A percentile compares a stretch with the other conserved stretches of the same genome.
These are phyloP conservation scores for Trichosanthes cucumerina DNA, from an alignment of 306 rosid species.

Conservation along the genomic window DNA sequence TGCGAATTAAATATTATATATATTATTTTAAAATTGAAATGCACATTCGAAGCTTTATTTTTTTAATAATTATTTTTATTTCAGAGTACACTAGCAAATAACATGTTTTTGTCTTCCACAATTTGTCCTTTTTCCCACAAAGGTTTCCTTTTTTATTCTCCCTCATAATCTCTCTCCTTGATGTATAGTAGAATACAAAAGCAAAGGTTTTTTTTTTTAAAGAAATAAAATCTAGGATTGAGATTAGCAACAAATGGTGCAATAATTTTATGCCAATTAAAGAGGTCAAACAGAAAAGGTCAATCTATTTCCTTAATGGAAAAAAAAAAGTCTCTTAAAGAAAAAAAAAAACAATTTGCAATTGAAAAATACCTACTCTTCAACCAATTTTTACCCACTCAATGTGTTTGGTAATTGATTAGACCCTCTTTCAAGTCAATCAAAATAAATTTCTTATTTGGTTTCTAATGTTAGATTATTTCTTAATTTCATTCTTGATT, in stretches of 20 bases:
- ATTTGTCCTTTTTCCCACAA: neutral
- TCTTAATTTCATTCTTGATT: neutral
- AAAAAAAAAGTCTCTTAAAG: neutral
- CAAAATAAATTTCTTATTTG: no score
- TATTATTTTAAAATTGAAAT: neutral
- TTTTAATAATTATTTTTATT: neutral
- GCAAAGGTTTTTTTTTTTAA: neutral
- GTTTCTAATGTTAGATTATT: neutral
- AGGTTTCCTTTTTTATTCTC: neutral
- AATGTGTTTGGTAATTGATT: neutral
- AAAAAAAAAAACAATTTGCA: neutral
- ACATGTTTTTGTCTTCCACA: neutral
- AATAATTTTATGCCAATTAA: neutral
- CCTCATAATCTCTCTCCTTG: neutral
- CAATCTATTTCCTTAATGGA: neutral
- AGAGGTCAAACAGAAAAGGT: neutral
- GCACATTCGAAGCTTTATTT: neutral
- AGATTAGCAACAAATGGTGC: neutral
- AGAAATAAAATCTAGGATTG: neutral
- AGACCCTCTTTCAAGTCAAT: neutral
- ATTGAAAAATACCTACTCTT: neutral
- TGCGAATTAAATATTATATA: neutral
- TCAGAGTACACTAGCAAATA: neutral
- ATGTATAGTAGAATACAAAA: neutral
- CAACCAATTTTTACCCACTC: slow-evolving; percentile 8